Evolutionary conservation across 208 protist genomes (phyloP), one percentile per base, ranked within the genome.

Genomic region (Wallacemonas rigidus): DNA sequence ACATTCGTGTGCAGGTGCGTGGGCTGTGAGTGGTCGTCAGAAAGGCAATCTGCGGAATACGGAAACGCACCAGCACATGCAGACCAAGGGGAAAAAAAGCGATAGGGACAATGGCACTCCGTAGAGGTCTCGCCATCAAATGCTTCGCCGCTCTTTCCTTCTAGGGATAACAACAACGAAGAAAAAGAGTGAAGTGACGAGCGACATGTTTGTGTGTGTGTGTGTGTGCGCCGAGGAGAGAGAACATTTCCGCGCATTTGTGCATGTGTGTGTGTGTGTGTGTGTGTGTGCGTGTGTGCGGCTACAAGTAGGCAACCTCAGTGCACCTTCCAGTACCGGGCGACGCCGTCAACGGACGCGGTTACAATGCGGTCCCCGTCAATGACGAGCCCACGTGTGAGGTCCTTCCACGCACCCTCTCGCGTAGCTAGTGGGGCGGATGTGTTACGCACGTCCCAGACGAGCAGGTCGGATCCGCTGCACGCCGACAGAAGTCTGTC

Each of bases 341-440:
- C 78, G 17, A 92, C 82, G 9, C 91, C 91, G 76, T 96, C 91
- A 14, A 93, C 91, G 55, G 91, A 96, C 8, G 91, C 91, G 17
- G 87, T 96, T 36, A 96, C 83, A 44, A 96, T 81, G 3, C 74
- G 72, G 67, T 89, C 86, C 26, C 75, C 86, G 51, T 93, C 88
- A 50, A 96, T 89, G 43, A 92, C 84, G n/a, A 96, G 77, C 2
- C 91, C 91, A 41, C 91, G 85, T 26, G 91, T 96, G 17, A 96
- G 74, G 56, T 93, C 89, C 67, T 90, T 91, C 91, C 89, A 96
- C 15, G 91, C 91, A 50, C 90, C 90, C 40, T 85, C 68, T 60
- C 88, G 91, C 1, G 78, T 74, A 38, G 89, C 86, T 60, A 94
- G 54, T 17, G 89, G 82, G 38, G 67, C 70, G 43, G 77, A 61